Conservation (phyloP, 1,139 yeast genomes). For the Schwanniomyces etchellsii region DNA sequence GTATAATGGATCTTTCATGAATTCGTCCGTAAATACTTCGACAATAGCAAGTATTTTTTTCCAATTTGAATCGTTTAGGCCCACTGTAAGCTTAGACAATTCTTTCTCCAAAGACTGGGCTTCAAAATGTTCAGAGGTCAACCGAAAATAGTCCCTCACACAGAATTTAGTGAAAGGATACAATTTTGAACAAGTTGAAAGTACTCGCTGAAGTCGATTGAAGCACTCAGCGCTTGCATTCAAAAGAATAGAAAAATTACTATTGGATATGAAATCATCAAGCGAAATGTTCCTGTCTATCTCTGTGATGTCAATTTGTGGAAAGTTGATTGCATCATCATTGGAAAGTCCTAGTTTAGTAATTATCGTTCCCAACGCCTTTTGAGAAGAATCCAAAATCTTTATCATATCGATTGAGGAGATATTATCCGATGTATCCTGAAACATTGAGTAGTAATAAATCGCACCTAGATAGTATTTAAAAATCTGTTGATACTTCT, state of each 20-base stretch:
- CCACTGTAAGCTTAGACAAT: constrained; percentile 22
- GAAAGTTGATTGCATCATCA: no score
- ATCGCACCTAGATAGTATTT: constrained; percentile 20
- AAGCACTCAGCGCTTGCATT: constrained; percentile 18
- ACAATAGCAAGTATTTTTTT: constrained; percentile 18
- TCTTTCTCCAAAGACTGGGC: constrained; percentile 20
- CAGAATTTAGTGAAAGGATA: constrained; percentile 39
- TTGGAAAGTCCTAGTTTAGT: no score
- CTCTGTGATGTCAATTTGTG: no score
- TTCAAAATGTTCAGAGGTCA: constrained; percentile 18
- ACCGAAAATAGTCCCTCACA: constrained; percentile 25
- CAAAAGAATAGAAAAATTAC: constrained; percentile 9
- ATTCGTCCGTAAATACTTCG: constrained; percentile 19
- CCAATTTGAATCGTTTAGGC: constrained; percentile 30
- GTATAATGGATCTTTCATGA: constrained; percentile 11
- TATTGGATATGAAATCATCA: neutral
- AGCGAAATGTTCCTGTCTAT: constrained; percentile 1
- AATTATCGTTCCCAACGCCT: no score
- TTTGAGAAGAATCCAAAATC: constrained; percentile 27
- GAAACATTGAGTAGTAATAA: constrained; percentile 19
- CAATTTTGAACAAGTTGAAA: constrained; percentile 36
- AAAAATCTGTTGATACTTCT: constrained; percentile 9
- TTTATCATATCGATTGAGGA: constrained; percentile 25
- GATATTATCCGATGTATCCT: constrained; percentile 11
- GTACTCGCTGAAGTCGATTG: constrained; percentile 17